A percentile compares a stretch with the other conserved stretches of the same genome.
Conservation (phyloP, 805 yeast species). For the Kodamaea fukazawae region DNA sequence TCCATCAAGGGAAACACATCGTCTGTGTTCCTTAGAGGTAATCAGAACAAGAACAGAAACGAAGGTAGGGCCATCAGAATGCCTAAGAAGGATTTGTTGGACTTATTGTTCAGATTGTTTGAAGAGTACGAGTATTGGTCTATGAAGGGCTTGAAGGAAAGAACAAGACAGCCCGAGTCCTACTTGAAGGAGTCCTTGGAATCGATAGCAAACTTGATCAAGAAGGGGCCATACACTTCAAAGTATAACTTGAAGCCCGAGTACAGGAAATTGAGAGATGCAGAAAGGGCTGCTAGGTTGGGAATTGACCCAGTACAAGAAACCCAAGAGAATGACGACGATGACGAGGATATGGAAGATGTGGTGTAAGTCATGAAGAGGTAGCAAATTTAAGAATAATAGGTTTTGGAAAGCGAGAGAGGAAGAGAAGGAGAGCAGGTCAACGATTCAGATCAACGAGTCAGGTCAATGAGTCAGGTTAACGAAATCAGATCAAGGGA, state of each 20-base stretch:
- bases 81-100: constrained; percentile 89
- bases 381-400: too few species aligned
- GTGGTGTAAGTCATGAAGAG: constrained; percentile 47
- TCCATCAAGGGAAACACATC: constrained; percentile 67
- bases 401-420: too few species aligned
- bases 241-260: constrained; percentile 89
- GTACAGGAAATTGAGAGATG: constrained; percentile 75
- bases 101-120: constrained; percentile 80
- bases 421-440: too few species aligned
- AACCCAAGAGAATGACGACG: constrained; percentile 48
- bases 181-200: constrained; percentile 89
- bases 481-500: too few species aligned
- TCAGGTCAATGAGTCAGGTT: too few species aligned
- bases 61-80: constrained; percentile 92
- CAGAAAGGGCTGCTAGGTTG: constrained; percentile 65
- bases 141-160: constrained; percentile 86
- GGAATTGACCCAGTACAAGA: constrained; percentile 48
- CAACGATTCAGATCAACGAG: too few species aligned
- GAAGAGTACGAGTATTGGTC: constrained; percentile 98
- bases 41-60: constrained; percentile 42
- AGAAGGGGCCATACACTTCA: constrained; percentile 94
- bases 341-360: constrained; percentile 74
- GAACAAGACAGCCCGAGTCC: constrained; percentile 93
- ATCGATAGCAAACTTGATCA: constrained; percentile 81
- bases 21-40: constrained; percentile 59